These are phyloP conservation scores for Immersiporthe knoxdaviesiana DNA, from an alignment of 2,329 filamentous ascomycete genomes.

Conservation along the genomic window DNA sequence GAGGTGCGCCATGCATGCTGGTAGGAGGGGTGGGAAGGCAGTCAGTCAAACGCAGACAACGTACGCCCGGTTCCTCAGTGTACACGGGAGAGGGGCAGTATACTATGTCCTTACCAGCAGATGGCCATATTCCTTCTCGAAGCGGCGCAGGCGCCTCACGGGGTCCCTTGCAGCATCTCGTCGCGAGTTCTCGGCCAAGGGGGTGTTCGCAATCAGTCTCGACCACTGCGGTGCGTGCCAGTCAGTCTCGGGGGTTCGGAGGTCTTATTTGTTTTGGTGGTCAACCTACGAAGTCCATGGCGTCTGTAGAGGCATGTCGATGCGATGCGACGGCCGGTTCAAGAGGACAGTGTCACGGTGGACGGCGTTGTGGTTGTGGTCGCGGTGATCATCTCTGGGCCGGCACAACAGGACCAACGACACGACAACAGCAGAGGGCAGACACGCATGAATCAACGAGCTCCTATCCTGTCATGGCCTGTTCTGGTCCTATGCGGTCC, in stretches of 20 bases:
- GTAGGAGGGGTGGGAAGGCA: conserved; percentile 14
- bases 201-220: conserved; percentile 65
- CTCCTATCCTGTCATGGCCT: background rate
- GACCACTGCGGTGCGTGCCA: conserved; percentile 56
- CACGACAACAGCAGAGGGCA: background rate
- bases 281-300: conserved; percentile 31
- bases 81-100: background rate
- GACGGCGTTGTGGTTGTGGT: background rate
- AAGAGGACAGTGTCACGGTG: background rate
- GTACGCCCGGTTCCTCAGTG: background rate
- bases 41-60: conserved; percentile 1
- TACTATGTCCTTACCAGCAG: conserved; percentile 61
- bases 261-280: too few species aligned
- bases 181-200: conserved; percentile 59
- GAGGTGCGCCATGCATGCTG: conserved; percentile 65
- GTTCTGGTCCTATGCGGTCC: conserved; percentile 5
- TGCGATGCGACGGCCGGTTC: conserved; percentile 18
- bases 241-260: conserved; percentile 22
- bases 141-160: conserved; percentile 65
- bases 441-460: conserved; percentile 12
- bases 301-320: conserved; percentile 30
- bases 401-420: background rate
- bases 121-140: conserved; percentile 68
- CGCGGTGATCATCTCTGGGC: conserved; percentile 1
- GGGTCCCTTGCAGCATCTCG: conserved; percentile 66